These are phyloP conservation scores for Polygonum maritimum DNA, from an alignment of 148 eudicot species.

Conservation along the genomic window DNA sequence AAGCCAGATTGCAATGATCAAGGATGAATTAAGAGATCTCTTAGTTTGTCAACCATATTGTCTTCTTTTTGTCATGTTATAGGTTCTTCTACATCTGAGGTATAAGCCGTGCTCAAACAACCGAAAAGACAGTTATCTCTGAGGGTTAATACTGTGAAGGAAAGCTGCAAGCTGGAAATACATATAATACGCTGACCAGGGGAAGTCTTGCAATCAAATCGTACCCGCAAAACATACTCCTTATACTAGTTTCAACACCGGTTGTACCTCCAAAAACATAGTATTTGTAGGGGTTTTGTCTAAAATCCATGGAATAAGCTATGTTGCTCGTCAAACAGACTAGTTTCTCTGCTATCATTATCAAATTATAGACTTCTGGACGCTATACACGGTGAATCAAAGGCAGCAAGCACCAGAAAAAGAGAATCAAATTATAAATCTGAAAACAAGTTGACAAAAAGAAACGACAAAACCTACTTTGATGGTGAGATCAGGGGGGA, in stretches of 20 bases:
- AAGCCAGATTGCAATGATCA: neutral
- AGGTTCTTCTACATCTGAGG: neutral
- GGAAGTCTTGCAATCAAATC: neutral
- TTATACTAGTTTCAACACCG: neutral
- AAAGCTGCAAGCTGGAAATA: neutral
- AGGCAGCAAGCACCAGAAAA: neutral
- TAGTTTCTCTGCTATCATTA: neutral
- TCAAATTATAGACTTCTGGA: neutral
- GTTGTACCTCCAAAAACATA: neutral
- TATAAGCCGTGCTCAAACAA: neutral
- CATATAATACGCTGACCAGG: neutral
- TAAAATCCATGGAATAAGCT: neutral
- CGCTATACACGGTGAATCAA: neutral
- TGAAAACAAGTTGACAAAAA: neutral
- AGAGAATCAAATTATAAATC: neutral
- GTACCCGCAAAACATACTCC: neutral
- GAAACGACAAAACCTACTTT: conserved; percentile 25
- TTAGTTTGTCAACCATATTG: neutral
- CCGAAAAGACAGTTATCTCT: neutral
- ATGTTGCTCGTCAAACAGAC: neutral
- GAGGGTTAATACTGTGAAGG: neutral
- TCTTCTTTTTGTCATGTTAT: neutral
- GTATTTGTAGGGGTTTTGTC: neutral
- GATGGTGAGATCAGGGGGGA: conserved; percentile 48
- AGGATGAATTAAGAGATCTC: neutral